These are phyloP conservation scores for Penicillium bialowiezense DNA, from an alignment of 495 filamentous ascomycete genomes.

Conservation along the genomic window DNA sequence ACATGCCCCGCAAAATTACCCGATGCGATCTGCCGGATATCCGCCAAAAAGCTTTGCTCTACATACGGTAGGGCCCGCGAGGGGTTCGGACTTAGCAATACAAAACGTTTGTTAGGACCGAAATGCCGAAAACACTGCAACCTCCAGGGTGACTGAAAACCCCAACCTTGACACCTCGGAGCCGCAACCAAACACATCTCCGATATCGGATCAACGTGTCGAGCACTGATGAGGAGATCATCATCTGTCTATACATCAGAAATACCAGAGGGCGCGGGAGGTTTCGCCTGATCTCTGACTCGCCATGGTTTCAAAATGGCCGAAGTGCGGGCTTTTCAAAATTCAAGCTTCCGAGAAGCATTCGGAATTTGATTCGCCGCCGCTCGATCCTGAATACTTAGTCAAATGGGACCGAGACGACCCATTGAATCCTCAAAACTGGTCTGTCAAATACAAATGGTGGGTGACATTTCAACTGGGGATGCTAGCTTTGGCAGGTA, in stretches of 20 bases:
- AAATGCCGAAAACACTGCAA: background rate
- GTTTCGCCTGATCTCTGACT: background rate
- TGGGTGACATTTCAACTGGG: conserved; percentile 50
- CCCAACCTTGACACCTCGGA: background rate
- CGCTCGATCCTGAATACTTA: conserved; percentile 2
- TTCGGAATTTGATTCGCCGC: background rate
- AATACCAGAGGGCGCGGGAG: background rate
- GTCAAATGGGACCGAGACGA: conserved; percentile 12
- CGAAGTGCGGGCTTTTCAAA: background rate
- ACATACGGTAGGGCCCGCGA: no score
- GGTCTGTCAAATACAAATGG: conserved; percentile 38
- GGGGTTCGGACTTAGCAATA: background rate
- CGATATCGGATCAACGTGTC: background rate
- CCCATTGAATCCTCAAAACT: conserved; percentile 46
- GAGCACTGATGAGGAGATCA: background rate
- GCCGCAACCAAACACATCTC: background rate
- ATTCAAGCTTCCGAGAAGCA: background rate
- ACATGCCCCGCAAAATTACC: background rate
- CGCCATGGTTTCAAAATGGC: background rate
- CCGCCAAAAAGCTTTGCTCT: background rate
- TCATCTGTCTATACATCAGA: background rate
- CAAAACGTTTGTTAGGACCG: background rate
- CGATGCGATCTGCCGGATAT: background rate
- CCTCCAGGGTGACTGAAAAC: no score
- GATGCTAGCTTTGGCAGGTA: conserved; percentile 48